phyloP scores from a whole-genome alignment of 345 rosid genomes.

The Aquilaria malaccensis region DNA sequence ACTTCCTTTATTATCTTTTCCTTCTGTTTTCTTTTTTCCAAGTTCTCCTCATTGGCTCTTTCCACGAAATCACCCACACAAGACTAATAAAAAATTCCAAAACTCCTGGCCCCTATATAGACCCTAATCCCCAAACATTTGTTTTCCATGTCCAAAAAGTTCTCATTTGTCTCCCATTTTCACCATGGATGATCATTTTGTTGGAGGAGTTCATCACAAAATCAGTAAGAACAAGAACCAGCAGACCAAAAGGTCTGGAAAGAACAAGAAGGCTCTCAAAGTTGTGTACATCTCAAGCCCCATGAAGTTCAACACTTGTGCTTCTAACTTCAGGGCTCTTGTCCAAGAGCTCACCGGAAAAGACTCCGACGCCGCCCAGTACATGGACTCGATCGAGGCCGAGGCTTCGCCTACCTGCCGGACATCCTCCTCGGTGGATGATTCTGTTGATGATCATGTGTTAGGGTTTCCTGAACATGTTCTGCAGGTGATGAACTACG shows the following conservation, averaged over 20 bases:
- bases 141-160: not conserved
- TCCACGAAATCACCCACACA: constrained; percentile 24
- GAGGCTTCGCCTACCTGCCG: constrained; percentile 8
- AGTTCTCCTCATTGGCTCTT: constrained; percentile 12
- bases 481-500: not conserved
- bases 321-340: constrained; percentile 65
- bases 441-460: constrained; percentile 8
- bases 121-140: not conserved
- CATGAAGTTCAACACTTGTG: constrained; percentile 63
- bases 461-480: constrained; percentile 11
- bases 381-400: constrained; percentile 17
- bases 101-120: constrained; percentile 9
- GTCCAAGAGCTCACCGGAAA: constrained; percentile 89
- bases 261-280: constrained; percentile 35
- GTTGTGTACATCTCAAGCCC: constrained; percentile 83
- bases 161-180: too few species aligned
- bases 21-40: not conserved
- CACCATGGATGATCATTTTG: constrained; percentile 19
- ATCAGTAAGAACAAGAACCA: constrained; percentile 13
- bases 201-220: constrained; percentile 13
- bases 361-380: constrained; percentile 46
- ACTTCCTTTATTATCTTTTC: constrained; percentile 9
- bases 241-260: not conserved
- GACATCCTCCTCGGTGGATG: constrained; percentile 7
- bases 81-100: not conserved